phyloP scores from a whole-genome alignment of 2,329 filamentous ascomycete species.

The Colletotrichum echinochloae region DNA sequence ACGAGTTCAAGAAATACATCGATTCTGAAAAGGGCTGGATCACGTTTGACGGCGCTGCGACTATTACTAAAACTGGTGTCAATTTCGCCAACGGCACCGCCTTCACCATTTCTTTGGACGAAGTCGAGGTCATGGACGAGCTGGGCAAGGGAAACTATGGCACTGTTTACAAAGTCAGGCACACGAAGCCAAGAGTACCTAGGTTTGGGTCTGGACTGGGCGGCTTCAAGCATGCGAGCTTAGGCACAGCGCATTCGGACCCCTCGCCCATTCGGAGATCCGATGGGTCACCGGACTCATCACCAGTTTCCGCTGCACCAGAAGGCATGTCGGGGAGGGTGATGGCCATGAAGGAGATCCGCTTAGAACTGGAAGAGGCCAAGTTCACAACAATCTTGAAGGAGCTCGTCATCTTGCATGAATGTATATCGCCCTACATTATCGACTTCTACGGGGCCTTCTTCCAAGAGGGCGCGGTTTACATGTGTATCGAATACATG shows the following conservation, averaged over 20 bases:
- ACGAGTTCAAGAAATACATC: slow-evolving; percentile 80
- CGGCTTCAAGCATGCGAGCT: slow-evolving; percentile 57
- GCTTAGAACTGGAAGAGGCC: slow-evolving; percentile 92
- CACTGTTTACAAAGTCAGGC: slow-evolving; percentile 95
- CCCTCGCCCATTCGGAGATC: slow-evolving; percentile 48
- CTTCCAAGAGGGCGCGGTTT: slow-evolving; percentile 98
- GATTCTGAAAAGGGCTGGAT: slow-evolving; percentile 92
- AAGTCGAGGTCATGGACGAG: slow-evolving; percentile 93
- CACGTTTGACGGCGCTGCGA: slow-evolving; percentile 92
- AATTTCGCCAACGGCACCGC: slow-evolving; percentile 91
- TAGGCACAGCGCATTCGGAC: slow-evolving; percentile 54
- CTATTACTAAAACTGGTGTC: slow-evolving; percentile 89
- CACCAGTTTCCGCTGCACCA: slow-evolving; percentile 44
- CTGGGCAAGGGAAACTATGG: slow-evolving; percentile 98
- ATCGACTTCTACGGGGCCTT: slow-evolving; percentile 99
- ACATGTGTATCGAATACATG: slow-evolving; percentile 99
- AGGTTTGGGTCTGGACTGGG: slow-evolving; percentile 70
- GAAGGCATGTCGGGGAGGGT: slow-evolving; percentile 75
- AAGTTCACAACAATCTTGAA: slow-evolving; percentile 98
- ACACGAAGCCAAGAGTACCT: slow-evolving; percentile 74
- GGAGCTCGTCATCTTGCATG: slow-evolving; percentile 95
- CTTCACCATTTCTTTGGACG: slow-evolving; percentile 94
- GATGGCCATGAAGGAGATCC: slow-evolving; percentile 99
- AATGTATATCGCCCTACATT: slow-evolving; percentile 94
- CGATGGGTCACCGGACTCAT: slow-evolving; percentile 45